Evolutionary conservation across 78 protist genomes (phyloP).

Genomic region (Planoprotostelium fungivorum): DNA sequence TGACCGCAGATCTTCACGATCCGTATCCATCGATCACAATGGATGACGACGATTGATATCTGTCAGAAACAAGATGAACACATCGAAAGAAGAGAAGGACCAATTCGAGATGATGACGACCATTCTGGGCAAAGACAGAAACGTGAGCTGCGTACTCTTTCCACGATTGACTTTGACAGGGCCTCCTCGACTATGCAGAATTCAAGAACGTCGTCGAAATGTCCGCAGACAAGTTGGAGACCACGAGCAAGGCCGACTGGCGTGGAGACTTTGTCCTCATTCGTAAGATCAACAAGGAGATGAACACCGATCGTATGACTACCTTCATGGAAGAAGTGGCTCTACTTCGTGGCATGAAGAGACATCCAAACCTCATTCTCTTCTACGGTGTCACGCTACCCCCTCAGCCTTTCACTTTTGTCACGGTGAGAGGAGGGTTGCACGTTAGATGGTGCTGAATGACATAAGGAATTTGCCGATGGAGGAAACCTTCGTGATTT

Average conservation of each 20-base stretch:
- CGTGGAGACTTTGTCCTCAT: neutral
- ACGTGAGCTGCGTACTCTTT: no score
- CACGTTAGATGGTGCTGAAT: no score
- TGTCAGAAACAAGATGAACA: no score
- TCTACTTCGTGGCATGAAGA: neutral
- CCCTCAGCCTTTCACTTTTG: neutral
- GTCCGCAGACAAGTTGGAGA: neutral
- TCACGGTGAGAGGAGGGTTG: neutral
- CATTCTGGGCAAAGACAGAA: no score
- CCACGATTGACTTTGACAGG: no score
- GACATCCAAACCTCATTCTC: neutral
- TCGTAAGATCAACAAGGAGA: neutral
- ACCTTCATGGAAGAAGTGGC: neutral
- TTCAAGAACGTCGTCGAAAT: neutral
- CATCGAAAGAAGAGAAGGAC: no score
- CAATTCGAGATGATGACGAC: no score
- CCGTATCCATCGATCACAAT: no score
- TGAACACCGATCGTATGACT: neutral
- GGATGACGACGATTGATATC: no score
- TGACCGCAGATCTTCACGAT: no score
- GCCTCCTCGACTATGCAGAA: neutral
- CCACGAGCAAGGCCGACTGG: neutral
- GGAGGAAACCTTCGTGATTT: neutral
- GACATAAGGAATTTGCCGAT: neutral
- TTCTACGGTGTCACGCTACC: neutral